Conservation (phyloP, 2,329 filamentous ascomycete species). For the Penicillium olsonii region DNA sequence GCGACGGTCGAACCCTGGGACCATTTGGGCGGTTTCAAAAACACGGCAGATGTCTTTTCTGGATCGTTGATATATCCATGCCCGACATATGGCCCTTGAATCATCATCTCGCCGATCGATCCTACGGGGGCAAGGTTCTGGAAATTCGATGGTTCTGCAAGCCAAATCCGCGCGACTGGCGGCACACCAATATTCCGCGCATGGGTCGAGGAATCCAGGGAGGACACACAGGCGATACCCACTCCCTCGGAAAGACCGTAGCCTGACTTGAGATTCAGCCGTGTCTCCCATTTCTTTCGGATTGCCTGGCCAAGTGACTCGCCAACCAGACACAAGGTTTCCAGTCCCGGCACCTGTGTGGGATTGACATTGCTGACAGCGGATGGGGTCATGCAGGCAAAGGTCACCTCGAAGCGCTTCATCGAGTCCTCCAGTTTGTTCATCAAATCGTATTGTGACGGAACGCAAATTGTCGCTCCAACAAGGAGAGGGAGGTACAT, state of each 20-base stretch:
- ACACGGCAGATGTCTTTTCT: neutral
- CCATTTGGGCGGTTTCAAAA: neutral
- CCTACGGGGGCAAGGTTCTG: neutral
- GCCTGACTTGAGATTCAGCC: neutral
- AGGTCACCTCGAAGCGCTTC: neutral
- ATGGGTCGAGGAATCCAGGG: neutral
- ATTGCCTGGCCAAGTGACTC: neutral
- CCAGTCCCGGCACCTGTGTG: neutral
- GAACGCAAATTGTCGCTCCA: constrained; percentile 1
- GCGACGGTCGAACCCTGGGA: too few relatives aligned
- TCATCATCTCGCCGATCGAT: neutral
- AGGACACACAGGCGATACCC: neutral
- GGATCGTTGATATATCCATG: neutral
- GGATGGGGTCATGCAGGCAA: neutral
- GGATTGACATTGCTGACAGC: neutral
- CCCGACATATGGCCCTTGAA: constrained; percentile 1
- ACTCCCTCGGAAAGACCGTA: neutral
- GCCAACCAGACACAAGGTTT: neutral
- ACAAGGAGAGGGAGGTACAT: neutral
- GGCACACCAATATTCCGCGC: neutral
- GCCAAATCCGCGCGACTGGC: neutral
- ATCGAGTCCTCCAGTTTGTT: neutral
- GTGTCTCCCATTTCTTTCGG: neutral
- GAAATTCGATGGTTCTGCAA: constrained; percentile 1
- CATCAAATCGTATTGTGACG: neutral